phyloP scores from a whole-genome alignment of 768 basidiomycete genomes.

The Tricholoma saponaceum region DNA sequence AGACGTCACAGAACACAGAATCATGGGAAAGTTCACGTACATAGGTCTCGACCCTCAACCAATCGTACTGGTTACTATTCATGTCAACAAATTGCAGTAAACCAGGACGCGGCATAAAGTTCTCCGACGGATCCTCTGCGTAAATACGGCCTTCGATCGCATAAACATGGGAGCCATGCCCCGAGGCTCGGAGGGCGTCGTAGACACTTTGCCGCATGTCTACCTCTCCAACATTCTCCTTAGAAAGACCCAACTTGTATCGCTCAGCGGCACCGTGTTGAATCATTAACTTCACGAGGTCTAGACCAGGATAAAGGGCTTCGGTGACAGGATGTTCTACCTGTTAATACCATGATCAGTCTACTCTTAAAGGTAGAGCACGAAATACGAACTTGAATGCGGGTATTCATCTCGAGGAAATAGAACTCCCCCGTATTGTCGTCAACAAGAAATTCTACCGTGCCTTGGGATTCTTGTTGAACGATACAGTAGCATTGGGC shows the following conservation, averaged over 20 bases:
- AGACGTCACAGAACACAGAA: neutral
- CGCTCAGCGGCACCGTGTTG: conserved; percentile 45
- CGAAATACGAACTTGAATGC: conserved; percentile 44
- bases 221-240: conserved; percentile 6
- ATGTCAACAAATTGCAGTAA: conserved; percentile 54
- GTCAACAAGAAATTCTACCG: conserved; percentile 65
- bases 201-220: conserved; percentile 38
- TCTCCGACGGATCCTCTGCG: conserved; percentile 56
- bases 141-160: conserved; percentile 20
- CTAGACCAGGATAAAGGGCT: conserved; percentile 47
- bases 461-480: conserved; percentile 36
- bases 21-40: conserved; percentile 23
- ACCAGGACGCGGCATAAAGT: conserved; percentile 58
- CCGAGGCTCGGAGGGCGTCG: conserved; percentile 14
- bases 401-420: conserved; percentile 73
- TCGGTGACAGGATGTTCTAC: conserved; percentile 71
- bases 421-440: conserved; percentile 49
- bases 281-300: conserved; percentile 65
- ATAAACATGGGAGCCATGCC: neutral
- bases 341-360: conserved; percentile 22
- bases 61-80: conserved; percentile 27
- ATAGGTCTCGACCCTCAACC: conserved; percentile 63
- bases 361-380: neutral
- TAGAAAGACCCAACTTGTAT: conserved; percentile 3
- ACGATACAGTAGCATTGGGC: neutral